These are phyloP conservation scores for Avena atlantica DNA, from an alignment of 176 grass and related monocot genomes.

Conservation along the genomic window DNA sequence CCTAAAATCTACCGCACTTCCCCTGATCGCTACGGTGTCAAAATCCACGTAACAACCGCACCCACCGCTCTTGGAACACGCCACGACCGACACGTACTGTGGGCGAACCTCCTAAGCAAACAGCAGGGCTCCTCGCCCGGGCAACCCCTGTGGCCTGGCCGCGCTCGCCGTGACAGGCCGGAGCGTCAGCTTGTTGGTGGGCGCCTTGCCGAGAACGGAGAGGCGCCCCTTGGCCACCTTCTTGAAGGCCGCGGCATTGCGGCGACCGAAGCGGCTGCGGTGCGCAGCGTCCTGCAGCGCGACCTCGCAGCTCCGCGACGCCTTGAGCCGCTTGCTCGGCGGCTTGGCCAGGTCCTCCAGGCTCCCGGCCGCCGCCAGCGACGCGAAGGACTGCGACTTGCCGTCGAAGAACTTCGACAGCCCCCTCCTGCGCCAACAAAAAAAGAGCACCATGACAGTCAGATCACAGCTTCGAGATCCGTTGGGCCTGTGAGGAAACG, in stretches of 20 bases:
- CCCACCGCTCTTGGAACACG: neutral
- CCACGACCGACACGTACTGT: neutral
- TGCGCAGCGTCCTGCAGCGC: constrained; percentile 54
- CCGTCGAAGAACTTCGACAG: constrained; percentile 81
- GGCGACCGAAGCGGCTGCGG: neutral
- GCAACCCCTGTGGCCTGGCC: constrained; percentile 17
- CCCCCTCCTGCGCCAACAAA: constrained; percentile 54
- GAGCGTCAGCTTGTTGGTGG: constrained; percentile 13
- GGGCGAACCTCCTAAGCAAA: constrained; percentile 45
- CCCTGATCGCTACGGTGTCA: constrained; percentile 4
- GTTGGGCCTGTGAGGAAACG: neutral
- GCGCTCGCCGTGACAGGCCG: constrained; percentile 9
- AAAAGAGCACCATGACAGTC: constrained; percentile 26
- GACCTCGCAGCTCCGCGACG: constrained; percentile 60
- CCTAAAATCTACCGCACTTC: neutral
- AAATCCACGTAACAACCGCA: constrained; percentile 29
- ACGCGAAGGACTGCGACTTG: constrained; percentile 80
- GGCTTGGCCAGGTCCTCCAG: constrained; percentile 72
- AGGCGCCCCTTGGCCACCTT: constrained; percentile 16
- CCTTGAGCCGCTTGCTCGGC: constrained; percentile 57
- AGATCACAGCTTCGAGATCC: neutral
- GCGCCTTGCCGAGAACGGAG: constrained; percentile 14
- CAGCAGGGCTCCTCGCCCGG: constrained; percentile 45
- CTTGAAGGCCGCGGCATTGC: constrained; percentile 13
- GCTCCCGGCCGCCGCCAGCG: constrained; percentile 55